These are phyloP conservation scores for Acacia crassicarpa DNA, from an alignment of 306 rosid species.

Conservation along the genomic window DNA sequence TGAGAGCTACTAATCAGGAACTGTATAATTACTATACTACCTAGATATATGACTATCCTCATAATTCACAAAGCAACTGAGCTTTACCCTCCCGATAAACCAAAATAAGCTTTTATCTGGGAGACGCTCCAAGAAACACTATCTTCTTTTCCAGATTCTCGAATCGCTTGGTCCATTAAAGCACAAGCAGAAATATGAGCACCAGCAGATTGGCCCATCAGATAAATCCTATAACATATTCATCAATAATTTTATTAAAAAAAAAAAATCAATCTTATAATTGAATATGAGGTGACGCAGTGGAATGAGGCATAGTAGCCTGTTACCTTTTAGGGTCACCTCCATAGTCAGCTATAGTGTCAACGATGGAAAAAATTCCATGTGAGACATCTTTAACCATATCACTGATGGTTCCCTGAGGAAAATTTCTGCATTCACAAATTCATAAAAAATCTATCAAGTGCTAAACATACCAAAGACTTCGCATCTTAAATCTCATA, in stretches of 20 bases:
- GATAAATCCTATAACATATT: constrained; percentile 63
- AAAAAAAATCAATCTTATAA: constrained; percentile 26
- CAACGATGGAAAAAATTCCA: constrained; percentile 73
- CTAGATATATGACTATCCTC: constrained; percentile 1
- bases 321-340: constrained; percentile 87
- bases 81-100: constrained; percentile 94
- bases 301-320: constrained; percentile 20
- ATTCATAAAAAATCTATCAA: constrained; percentile 24
- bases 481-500: constrained; percentile 9
- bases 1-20: background rate
- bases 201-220: constrained; percentile 99
- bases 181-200: constrained; percentile 92
- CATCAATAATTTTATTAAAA: constrained; percentile 1
- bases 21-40: constrained; percentile 3
- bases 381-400: constrained; percentile 80
- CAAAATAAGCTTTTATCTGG: constrained; percentile 81
- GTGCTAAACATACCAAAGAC: constrained; percentile 6
- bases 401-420: constrained; percentile 97
- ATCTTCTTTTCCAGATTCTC: constrained; percentile 52
- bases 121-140: constrained; percentile 64
- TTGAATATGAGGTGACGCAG: constrained; percentile 29
- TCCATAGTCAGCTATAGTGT: constrained; percentile 76
- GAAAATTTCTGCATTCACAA: constrained; percentile 79
- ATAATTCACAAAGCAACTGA: background rate
- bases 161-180: constrained; percentile 77